Percentiles rank a stretch among this genome's conserved stretches.
These are phyloP conservation scores for Syncephalastrum monosporum DNA, from an alignment of 371 early-diverging fungal genomes.

Conservation along the genomic window DNA sequence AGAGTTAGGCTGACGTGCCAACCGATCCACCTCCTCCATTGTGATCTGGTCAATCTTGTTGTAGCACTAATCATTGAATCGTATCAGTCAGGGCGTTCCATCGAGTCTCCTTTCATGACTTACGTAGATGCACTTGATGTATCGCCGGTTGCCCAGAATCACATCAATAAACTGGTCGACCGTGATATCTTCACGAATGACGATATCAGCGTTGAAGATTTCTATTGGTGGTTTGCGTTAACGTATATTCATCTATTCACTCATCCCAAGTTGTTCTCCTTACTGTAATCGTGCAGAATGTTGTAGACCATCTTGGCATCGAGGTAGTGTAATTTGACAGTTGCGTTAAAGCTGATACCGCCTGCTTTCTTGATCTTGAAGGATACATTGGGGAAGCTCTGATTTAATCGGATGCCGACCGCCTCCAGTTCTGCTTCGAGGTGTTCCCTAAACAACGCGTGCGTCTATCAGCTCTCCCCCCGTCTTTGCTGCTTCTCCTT, in stretches of 20 bases:
- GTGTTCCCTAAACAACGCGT: slow-evolving; percentile 55
- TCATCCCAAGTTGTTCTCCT: slow-evolving; percentile 8
- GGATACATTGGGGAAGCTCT: slow-evolving; percentile 88
- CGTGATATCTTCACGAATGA: slow-evolving; percentile 95
- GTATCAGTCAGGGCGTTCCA: not conserved
- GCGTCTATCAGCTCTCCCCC: not conserved
- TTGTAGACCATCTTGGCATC: slow-evolving; percentile 90
- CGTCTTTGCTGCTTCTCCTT: not conserved
- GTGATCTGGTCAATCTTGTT: slow-evolving; percentile 99
- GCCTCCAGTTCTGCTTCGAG: slow-evolving; percentile 98
- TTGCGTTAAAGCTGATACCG: slow-evolving; percentile 94
- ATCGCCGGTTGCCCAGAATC: slow-evolving; percentile 96
- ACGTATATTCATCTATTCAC: not conserved
- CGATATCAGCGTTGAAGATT: slow-evolving; percentile 98
- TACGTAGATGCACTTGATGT: slow-evolving; percentile 95
- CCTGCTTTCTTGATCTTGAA: slow-evolving; percentile 98
- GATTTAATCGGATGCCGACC: slow-evolving; percentile 98
- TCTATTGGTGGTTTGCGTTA: slow-evolving; percentile 30
- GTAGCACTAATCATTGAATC: slow-evolving; percentile 54
- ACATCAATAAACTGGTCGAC: slow-evolving; percentile 99
- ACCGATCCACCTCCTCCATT: slow-evolving; percentile 93
- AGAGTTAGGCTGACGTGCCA: slow-evolving; percentile 87
- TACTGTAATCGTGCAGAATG: slow-evolving; percentile 96
- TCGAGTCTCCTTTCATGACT: slow-evolving; percentile 10
- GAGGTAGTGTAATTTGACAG: slow-evolving; percentile 86